These are phyloP conservation scores for Chlorencoelia australis DNA, from an alignment of 2,329 filamentous ascomycete genomes.

Conservation along the genomic window DNA sequence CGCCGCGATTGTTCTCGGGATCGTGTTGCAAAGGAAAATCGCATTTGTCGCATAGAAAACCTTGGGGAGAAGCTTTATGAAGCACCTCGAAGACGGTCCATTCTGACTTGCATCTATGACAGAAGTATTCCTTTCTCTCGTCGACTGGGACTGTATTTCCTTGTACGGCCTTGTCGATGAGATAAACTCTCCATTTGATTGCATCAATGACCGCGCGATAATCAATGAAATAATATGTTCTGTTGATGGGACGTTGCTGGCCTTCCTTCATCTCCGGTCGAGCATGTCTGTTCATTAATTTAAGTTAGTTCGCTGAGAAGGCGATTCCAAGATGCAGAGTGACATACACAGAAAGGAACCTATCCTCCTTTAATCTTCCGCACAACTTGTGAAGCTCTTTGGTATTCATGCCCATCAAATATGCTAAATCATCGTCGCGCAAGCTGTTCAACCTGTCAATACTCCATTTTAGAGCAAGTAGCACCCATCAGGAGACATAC, in stretches of 20 bases:
- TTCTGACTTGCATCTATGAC: slow-evolving; percentile 68
- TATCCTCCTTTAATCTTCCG: slow-evolving; percentile 74
- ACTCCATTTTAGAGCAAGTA: slow-evolving; percentile 10
- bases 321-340: background rate
- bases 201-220: slow-evolving; percentile 90
- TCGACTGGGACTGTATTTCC: slow-evolving; percentile 67
- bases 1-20: slow-evolving; percentile 56
- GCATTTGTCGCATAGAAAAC: slow-evolving; percentile 81
- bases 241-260: slow-evolving; percentile 69
- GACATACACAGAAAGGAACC: slow-evolving; percentile 68
- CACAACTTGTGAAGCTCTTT: slow-evolving; percentile 89
- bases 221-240: slow-evolving; percentile 96
- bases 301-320: slow-evolving; percentile 4
- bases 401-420: slow-evolving; percentile 77
- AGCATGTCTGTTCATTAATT: slow-evolving; percentile 42
- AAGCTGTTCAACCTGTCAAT: slow-evolving; percentile 41
- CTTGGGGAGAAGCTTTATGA: slow-evolving; percentile 53
- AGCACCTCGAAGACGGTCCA: slow-evolving; percentile 88
- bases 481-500: slow-evolving; percentile 31
- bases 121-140: slow-evolving; percentile 89
- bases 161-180: slow-evolving; percentile 81
- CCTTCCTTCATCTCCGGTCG: slow-evolving; percentile 72
- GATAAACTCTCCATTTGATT: slow-evolving; percentile 89
- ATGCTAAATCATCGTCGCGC: slow-evolving; percentile 78
- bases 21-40: slow-evolving; percentile 52